These are phyloP conservation scores for Quercus alba DNA, from an alignment of 306 rosid genomes.

Conservation along the genomic window DNA sequence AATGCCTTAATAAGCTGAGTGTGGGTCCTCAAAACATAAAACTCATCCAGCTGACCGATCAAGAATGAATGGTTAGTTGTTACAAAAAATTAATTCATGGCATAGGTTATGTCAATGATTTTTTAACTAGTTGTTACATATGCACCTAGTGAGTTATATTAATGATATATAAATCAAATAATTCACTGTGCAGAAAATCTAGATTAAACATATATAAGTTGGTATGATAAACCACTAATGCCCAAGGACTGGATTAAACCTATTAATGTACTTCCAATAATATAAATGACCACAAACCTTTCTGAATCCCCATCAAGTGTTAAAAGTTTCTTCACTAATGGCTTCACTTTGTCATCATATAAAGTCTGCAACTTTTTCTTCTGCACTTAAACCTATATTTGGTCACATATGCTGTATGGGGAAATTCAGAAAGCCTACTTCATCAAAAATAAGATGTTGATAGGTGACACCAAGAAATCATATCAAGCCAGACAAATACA, in stretches of 20 bases:
- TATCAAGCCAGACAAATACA: constrained; percentile 5
- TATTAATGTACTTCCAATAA: not conserved
- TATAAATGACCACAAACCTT: constrained; percentile 46
- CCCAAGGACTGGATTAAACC: not conserved
- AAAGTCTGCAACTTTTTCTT: constrained; percentile 66
- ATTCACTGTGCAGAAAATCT: not conserved
- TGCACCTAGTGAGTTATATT: not conserved
- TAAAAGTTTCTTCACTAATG: constrained; percentile 66
- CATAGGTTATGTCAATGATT: too few species aligned
- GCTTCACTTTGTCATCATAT: constrained; percentile 72
- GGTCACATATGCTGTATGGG: constrained; percentile 20
- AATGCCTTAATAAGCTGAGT: too few species aligned
- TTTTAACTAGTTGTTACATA: not conserved
- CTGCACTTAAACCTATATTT: constrained; percentile 47
- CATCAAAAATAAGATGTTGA: not conserved
- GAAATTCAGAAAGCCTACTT: constrained; percentile 12
- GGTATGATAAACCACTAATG: not conserved
- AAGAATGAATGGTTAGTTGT: not conserved
- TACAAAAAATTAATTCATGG: too few species aligned
- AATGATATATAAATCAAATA: not conserved
- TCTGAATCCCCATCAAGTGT: constrained; percentile 56
- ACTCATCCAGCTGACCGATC: not conserved
- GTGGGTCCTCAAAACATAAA: not conserved
- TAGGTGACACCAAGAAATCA: constrained; percentile 6
- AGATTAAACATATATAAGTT: not conserved